phyloP scores from a whole-genome alignment of 768 basidiomycete species.

The Clavulina sp. region DNA sequence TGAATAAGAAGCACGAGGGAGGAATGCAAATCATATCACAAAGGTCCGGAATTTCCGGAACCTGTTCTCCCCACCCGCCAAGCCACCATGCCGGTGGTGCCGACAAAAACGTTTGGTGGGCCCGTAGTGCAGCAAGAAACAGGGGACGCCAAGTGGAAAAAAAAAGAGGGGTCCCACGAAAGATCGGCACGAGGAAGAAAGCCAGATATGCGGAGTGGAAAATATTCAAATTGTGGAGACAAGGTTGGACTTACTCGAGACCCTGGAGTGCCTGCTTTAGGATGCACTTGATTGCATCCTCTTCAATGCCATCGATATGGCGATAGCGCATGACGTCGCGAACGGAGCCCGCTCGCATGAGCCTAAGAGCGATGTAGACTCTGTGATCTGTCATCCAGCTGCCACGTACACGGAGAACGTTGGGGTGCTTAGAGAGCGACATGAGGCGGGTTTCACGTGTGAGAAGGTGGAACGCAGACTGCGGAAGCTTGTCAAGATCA shows the following conservation, averaged over 20 bases:
- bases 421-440: constrained; percentile 86
- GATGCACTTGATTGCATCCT: constrained; percentile 73
- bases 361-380: constrained; percentile 68
- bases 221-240: too few species aligned
- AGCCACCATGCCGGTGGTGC: too few species aligned
- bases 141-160: background rate
- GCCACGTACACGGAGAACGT: constrained; percentile 79
- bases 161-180: too few species aligned
- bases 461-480: constrained; percentile 48
- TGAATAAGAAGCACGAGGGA: too few species aligned
- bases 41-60: too few species aligned
- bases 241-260: constrained; percentile 52
- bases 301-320: constrained; percentile 80
- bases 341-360: constrained; percentile 80
- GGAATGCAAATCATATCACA: too few species aligned
- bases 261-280: constrained; percentile 75
- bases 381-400: constrained; percentile 76
- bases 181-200: too few species aligned
- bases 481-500: constrained; percentile 66
- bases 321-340: constrained; percentile 71
- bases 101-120: too few species aligned
- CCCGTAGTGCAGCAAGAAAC: background rate
- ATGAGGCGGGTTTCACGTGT: constrained; percentile 80
- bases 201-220: too few species aligned
- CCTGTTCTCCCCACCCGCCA: too few species aligned